Evolutionary conservation across 176 grass and related monocot species (phyloP), one percentile per base, ranked within the genome.

Genomic region (Rhynchospora tenuis): DNA sequence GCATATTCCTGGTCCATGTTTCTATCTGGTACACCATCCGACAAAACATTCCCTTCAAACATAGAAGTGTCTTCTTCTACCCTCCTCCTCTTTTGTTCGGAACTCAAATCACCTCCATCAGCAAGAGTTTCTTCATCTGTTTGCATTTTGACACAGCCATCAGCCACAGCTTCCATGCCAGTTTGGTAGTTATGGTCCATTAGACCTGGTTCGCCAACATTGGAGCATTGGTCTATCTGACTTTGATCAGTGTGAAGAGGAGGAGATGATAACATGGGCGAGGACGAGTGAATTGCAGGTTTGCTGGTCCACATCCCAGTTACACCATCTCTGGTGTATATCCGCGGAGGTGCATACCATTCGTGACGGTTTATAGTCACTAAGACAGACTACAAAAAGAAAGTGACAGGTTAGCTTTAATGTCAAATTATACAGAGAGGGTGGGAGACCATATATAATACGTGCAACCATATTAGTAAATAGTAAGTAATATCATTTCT

Each of bases 351-450:
- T 0, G 93, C 96, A 63, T 99, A 99, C 96, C 96, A 99, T 85
- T 93, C 96, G 24, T 99, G 89, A 69, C 86, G 89, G 89, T 99
- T 89, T 73, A 95, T 88, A 80, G 96, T 99, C 62, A 99, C 96
- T 63, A 99, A 85, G 64, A 95, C 96, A 81, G 93, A 95, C 96
- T 99, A 83, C 48, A 79, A 78, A 85, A 7, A 22, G 73, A 90
- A 85, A 62, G 24, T 80, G 56, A 73, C 9, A 33, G 9, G 60
- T 64, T 59, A 61, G 26, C 43, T 73, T 73, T 77, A 33, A 45
- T 22, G 57, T 83, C 57, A 83, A 76, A 55, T 17, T 56, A 56
- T 55, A 55, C 7, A 47, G 11, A 52, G 45, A 12, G 55, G 20
- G 3, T 14, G 13, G 17, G 9, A 50, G 9, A 50, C 23, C 16